Evolutionary conservation across 805 yeast species (phyloP).

Genomic region (Saturnispora mendoncae): DNA sequence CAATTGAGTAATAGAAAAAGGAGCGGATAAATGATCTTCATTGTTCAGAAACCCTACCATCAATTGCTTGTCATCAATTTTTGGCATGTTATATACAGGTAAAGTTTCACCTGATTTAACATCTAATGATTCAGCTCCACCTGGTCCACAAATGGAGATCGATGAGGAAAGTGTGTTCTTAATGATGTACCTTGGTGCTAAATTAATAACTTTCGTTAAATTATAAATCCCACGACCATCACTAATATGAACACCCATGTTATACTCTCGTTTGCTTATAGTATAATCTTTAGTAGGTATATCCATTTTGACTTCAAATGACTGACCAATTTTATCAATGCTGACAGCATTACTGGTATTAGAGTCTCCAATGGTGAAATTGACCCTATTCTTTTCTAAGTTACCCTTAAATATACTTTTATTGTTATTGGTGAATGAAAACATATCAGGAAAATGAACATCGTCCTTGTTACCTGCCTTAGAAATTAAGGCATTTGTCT

Average conservation of each 20-base stretch:
- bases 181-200: slow-evolving; percentile 77
- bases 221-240: slow-evolving; percentile 86
- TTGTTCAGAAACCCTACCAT: slow-evolving; percentile 49
- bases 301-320: slow-evolving; percentile 43
- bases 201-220: slow-evolving; percentile 64
- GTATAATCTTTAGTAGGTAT: slow-evolving; percentile 18
- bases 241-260: slow-evolving; percentile 61
- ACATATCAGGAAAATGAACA: slow-evolving; percentile 57
- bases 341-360: slow-evolving; percentile 65
- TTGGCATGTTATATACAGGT: slow-evolving; percentile 60
- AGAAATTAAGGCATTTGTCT: slow-evolving; percentile 42
- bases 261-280: slow-evolving; percentile 39
- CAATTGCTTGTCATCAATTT: slow-evolving; percentile 50
- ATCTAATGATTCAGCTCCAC: slow-evolving; percentile 38
- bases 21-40: slow-evolving; percentile 72
- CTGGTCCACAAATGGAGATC: slow-evolving; percentile 58
- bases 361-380: slow-evolving; percentile 58
- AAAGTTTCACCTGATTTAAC: slow-evolving; percentile 38
- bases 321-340: slow-evolving; percentile 85
- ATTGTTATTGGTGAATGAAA: slow-evolving; percentile 58
- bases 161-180: slow-evolving; percentile 50
- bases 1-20: slow-evolving; percentile 73
- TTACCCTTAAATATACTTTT: slow-evolving; percentile 23
- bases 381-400: slow-evolving; percentile 52
- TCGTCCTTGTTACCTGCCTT: slow-evolving; percentile 19